Percentiles rank a stretch among this genome's conserved stretches.
Conservation (phyloP, 176 grass and related monocot genomes). For the Eleusine coracana region DNA sequence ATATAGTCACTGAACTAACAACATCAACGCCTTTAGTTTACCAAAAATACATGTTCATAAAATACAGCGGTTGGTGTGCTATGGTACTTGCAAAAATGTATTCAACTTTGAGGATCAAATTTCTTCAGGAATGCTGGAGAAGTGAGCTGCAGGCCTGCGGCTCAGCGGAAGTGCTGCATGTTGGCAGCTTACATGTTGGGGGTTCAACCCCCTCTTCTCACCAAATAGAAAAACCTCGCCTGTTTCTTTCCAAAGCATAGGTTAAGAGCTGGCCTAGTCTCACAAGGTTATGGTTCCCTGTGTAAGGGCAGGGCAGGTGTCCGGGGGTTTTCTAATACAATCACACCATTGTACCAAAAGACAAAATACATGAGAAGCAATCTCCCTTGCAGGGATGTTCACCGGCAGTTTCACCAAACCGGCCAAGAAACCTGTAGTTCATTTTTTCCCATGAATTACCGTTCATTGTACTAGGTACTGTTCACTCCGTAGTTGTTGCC, state of each 20-base stretch:
- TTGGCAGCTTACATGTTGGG: background rate
- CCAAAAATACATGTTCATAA: background rate
- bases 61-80: background rate
- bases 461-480: no score
- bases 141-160: no score
- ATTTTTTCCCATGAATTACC: no score
- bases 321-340: background rate
- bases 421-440: no score
- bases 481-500: no score
- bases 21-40: background rate
- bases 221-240: no score
- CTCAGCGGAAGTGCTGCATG: background rate
- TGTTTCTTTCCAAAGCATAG: no score
- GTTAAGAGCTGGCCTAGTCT: no score
- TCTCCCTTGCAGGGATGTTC: background rate
- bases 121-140: background rate
- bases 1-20: background rate
- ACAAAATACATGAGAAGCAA: background rate
- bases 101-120: background rate
- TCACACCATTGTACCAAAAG: background rate
- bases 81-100: constrained; percentile 1
- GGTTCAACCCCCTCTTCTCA: no score
- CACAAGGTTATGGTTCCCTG: no score
- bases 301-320: no score
- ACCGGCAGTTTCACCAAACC: no score